phyloP scores from a whole-genome alignment of 352 stramenopile species.

The Aphanomyces stellatus region DNA sequence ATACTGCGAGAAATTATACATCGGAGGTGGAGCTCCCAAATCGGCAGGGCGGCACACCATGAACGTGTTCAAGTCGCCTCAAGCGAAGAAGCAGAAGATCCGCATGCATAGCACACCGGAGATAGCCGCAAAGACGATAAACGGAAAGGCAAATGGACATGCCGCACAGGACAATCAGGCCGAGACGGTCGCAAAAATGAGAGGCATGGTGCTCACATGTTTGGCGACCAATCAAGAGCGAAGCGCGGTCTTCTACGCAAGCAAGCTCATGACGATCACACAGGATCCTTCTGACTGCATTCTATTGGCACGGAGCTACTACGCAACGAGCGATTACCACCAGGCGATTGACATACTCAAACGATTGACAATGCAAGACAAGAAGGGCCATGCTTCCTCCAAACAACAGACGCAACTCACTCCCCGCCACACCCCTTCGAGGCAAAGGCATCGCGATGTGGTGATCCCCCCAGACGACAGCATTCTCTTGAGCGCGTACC shows the following conservation, averaged over 20 bases:
- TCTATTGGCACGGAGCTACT: conserved; percentile 72
- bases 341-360: conserved; percentile 70
- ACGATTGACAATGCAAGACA: conserved; percentile 32
- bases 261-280: conserved; percentile 45
- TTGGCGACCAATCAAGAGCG: conserved; percentile 6
- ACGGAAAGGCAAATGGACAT: conserved; percentile 41
- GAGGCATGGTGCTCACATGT: conserved; percentile 2
- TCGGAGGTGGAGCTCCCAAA: neutral
- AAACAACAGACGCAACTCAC: too few relatives aligned
- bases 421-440: conserved; percentile 14
- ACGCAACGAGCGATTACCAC: conserved; percentile 54
- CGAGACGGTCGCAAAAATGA: conserved; percentile 37
- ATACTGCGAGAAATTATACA: neutral
- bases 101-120: conserved; percentile 25
- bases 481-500: conserved; percentile 36
- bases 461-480: neutral
- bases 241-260: conserved; percentile 18
- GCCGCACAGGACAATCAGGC: conserved; percentile 62
- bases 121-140: conserved; percentile 34
- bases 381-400: conserved; percentile 9
- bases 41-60: too few relatives aligned
- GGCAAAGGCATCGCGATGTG: neutral
- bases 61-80: conserved; percentile 8
- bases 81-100: conserved; percentile 21
- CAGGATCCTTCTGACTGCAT: conserved; percentile 42